A percentile compares a stretch with the other conserved stretches of the same genome.
Conservation (phyloP, 2,329 filamentous ascomycete species). For the Claviceps digitariae region DNA sequence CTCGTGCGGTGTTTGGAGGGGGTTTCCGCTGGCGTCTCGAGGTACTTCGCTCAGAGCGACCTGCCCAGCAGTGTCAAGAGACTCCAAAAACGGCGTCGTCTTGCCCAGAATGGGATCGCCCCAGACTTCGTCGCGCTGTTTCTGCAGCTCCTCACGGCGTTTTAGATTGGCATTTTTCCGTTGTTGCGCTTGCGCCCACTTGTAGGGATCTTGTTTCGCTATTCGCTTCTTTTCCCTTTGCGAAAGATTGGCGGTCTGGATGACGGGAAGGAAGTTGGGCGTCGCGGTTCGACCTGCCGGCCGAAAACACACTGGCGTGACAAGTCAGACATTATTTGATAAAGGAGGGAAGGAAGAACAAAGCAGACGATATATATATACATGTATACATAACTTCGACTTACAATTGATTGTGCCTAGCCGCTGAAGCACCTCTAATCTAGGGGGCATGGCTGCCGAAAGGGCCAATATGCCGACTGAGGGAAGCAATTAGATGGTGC, state of each 20-base stretch:
- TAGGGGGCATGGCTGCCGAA: slow-evolving; percentile 46
- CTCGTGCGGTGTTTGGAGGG: slow-evolving; percentile 23
- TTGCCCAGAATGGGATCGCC: slow-evolving; percentile 73
- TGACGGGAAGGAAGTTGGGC: slow-evolving; percentile 41
- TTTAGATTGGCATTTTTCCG: slow-evolving; percentile 73
- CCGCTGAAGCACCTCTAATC: slow-evolving; percentile 47
- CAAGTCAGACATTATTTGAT: not conserved
- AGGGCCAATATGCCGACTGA: not conserved
- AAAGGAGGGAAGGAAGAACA: too few species aligned
- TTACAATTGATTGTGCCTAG: slow-evolving; percentile 47
- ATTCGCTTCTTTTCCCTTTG: slow-evolving; percentile 50
- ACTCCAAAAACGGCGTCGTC: slow-evolving; percentile 69
- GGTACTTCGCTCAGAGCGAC: slow-evolving; percentile 20
- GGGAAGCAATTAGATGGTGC: not conserved
- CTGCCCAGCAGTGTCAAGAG: slow-evolving; percentile 55
- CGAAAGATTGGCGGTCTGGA: slow-evolving; percentile 52
- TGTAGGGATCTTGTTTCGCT: slow-evolving; percentile 67
- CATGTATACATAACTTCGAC: too few species aligned
- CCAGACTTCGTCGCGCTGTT: slow-evolving; percentile 47
- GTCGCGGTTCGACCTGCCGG: slow-evolving; percentile 32
- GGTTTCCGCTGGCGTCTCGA: slow-evolving; percentile 28
- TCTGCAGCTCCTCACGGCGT: slow-evolving; percentile 55
- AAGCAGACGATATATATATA: too few species aligned
- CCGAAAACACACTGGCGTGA: slow-evolving; percentile 44
- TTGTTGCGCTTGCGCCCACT: slow-evolving; percentile 66